Base-by-base conservation (phyloP, 805 yeast genomes). In the Nakazawaea wickerhamii region DNA sequence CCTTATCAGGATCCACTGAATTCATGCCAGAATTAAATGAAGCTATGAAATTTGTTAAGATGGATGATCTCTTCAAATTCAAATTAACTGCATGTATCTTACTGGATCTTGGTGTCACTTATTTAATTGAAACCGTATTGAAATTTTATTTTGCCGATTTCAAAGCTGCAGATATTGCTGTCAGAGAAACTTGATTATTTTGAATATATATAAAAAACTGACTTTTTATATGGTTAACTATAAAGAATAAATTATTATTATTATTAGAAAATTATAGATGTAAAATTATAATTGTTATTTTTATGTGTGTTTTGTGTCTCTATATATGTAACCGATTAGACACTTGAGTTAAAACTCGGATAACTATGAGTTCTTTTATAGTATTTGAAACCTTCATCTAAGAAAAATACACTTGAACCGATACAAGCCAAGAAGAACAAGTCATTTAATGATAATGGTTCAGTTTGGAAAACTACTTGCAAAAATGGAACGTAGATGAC, bases 401-500 rank as follows among this genome's bases (percentile, higher is more conserved):
- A 87, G 57, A 88, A 65, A 65, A 90, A 80, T 1, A 93, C 96
- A 3, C 86, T 68, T 58, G 95, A 84, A 35, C 95, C 75, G 26
- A 90, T 64, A 13, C 65, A 46, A 3, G 76, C 48, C 54, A 91
- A 71, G 51, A 79, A 79, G 13, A 78, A 30, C 53, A 91, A 62
- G 60, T 93, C 99, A 13, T 71, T 64, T 6, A 89, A 57, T 37
- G 75, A 68, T 45, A 93, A 70, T 0, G 96, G 88, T 64, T 93
- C 99, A 3, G 99, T 93, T 60, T 93, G 96, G 74, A 93, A 93
- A 44, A 93, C 77, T 6, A 77, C 59, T 65, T 93, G 99, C 72
- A 93, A 85, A 55, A 90, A 89, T 47, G 97, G 96, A 34, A 91
- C 74, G 59, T 93, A 93, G 43, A 93, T 82, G 13, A 96, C 99